phyloP scores from a whole-genome alignment of 768 basidiomycete genomes.

The Pleurotus sapidus region DNA sequence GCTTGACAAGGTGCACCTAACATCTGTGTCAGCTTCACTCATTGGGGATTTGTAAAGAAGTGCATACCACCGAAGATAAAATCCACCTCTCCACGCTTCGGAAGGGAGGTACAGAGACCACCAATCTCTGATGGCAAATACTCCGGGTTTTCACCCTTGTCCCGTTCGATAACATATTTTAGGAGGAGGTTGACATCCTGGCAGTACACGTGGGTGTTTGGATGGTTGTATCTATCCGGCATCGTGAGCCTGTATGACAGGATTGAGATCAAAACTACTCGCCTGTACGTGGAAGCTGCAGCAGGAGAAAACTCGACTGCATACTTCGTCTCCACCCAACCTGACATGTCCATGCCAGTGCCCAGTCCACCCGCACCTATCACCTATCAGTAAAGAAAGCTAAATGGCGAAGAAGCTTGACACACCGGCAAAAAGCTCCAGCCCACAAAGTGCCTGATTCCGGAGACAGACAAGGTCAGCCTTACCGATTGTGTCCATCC shows the following conservation, averaged over 20 bases:
- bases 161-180: constrained; percentile 50
- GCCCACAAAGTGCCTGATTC: constrained; percentile 46
- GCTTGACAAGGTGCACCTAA: constrained; percentile 77
- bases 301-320: constrained; percentile 65
- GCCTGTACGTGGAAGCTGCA: constrained; percentile 67
- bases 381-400: neutral
- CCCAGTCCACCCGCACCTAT: constrained; percentile 76
- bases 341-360: constrained; percentile 60
- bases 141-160: constrained; percentile 35
- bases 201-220: constrained; percentile 56
- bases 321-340: constrained; percentile 62
- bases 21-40: neutral
- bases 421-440: constrained; percentile 72
- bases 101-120: constrained; percentile 44
- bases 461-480: constrained; percentile 26
- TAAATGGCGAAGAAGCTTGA: neutral
- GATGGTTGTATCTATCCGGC: constrained; percentile 55
- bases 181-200: constrained; percentile 61
- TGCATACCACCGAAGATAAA: constrained; percentile 70
- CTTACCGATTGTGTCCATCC: constrained; percentile 24
- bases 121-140: constrained; percentile 38
- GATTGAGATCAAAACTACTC: constrained; percentile 14
- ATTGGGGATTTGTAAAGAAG: neutral
- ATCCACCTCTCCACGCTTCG: constrained; percentile 57
- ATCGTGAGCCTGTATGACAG: neutral